Evolutionary conservation across 2,329 filamentous ascomycete genomes (phyloP).

Genomic region (Ustilaginoidea virens): DNA sequence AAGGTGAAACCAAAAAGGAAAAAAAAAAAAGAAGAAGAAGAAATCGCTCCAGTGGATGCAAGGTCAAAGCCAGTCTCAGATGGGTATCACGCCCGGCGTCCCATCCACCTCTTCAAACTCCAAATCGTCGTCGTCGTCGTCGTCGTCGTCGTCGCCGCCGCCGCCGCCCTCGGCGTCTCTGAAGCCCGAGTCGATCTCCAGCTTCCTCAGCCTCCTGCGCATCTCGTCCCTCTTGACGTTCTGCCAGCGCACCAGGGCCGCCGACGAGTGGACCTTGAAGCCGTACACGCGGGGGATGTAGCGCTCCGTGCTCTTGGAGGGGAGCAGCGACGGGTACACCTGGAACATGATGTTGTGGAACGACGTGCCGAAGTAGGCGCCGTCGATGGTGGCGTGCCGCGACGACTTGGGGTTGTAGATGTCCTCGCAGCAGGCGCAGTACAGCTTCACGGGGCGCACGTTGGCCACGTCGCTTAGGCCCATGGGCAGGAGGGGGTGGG

Average conservation of each 20-base stretch:
- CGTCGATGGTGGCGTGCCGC: constrained; percentile 87
- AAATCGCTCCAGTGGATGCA: too few relatives aligned
- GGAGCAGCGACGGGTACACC: constrained; percentile 83
- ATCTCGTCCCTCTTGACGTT: constrained; percentile 66
- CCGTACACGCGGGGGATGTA: constrained; percentile 88
- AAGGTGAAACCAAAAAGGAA: too few relatives aligned
- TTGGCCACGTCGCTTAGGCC: constrained; percentile 82
- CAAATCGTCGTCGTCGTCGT: constrained; percentile 36
- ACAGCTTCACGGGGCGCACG: constrained; percentile 84
- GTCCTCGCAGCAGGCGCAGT: constrained; percentile 94
- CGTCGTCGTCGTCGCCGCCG: constrained; percentile 52
- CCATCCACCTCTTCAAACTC: constrained; percentile 23
- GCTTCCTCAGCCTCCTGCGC: constrained; percentile 55
- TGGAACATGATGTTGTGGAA: constrained; percentile 99
- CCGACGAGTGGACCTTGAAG: constrained; percentile 85
- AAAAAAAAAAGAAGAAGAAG: neutral
- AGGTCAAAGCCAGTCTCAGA: constrained; percentile 5
- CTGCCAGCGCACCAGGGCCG: constrained; percentile 85
- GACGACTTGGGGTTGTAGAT: constrained; percentile 98
- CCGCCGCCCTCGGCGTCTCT: constrained; percentile 52
- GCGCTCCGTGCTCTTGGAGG: constrained; percentile 68
- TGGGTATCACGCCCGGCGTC: constrained; percentile 11
- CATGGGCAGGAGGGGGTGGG: constrained; percentile 86
- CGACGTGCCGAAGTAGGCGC: constrained; percentile 93
- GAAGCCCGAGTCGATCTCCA: constrained; percentile 67